These are phyloP conservation scores for Neurospora sp. DNA, from an alignment of 495 filamentous ascomycete species.

Conservation along the genomic window DNA sequence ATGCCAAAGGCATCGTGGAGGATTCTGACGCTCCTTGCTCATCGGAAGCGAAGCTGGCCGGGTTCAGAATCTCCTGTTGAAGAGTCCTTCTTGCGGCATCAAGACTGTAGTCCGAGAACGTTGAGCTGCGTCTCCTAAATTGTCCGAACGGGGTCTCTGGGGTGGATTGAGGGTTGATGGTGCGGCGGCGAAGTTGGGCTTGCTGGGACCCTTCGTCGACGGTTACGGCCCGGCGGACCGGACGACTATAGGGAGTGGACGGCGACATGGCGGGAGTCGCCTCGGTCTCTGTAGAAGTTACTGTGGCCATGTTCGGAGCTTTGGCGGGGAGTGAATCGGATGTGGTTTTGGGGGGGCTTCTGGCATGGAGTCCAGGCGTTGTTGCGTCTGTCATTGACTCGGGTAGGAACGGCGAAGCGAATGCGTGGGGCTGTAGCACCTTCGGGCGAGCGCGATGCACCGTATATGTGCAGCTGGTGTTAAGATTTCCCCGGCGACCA, in stretches of 20 bases:
- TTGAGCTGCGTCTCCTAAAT: slow-evolving; percentile 57
- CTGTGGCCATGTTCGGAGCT: background rate
- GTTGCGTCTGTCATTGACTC: background rate
- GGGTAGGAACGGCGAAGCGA: background rate
- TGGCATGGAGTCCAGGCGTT: background rate
- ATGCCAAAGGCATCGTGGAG: slow-evolving; percentile 67
- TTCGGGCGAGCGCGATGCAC: background rate
- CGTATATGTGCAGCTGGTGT: background rate
- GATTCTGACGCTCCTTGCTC: slow-evolving; percentile 34
- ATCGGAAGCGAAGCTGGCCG: slow-evolving; percentile 32
- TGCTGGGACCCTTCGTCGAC: slow-evolving; percentile 21
- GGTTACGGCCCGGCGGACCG: slow-evolving; percentile 24
- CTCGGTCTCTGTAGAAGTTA: background rate
- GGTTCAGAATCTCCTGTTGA: slow-evolving; percentile 62
- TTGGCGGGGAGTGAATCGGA: background rate
- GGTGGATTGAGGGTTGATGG: slow-evolving; percentile 3
- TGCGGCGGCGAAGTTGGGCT: slow-evolving; percentile 6
- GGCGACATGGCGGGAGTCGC: slow-evolving; percentile 11
- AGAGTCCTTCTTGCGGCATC: slow-evolving; percentile 58
- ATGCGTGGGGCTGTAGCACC: background rate
- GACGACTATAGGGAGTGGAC: slow-evolving; percentile 13
- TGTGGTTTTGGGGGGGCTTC: background rate
- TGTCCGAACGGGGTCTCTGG: slow-evolving; percentile 17
- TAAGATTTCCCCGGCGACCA: background rate
- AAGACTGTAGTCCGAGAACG: slow-evolving; percentile 59